These are phyloP conservation scores for Myxozyma sirexii DNA, from an alignment of 805 yeast genomes.

Conservation along the genomic window DNA sequence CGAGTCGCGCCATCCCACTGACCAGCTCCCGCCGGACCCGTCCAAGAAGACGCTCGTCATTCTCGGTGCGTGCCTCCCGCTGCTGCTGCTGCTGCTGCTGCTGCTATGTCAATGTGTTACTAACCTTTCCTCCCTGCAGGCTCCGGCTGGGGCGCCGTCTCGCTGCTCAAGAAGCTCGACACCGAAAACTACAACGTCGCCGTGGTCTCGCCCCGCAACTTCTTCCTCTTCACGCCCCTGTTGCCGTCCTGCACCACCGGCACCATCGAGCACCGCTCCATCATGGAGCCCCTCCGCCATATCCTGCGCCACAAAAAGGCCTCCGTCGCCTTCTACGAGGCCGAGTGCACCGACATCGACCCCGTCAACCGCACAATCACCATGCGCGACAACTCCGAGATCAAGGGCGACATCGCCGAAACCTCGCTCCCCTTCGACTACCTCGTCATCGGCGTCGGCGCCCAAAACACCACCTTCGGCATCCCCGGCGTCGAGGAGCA, in stretches of 20 bases:
- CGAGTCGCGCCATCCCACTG: slow-evolving; percentile 44
- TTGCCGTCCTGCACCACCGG: slow-evolving; percentile 95
- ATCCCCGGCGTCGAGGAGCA: slow-evolving; percentile 88
- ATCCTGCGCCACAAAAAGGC: slow-evolving; percentile 74
- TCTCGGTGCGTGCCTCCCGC: slow-evolving; percentile 45
- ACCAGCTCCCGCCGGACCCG: slow-evolving; percentile 52
- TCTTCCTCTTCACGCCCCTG: slow-evolving; percentile 90
- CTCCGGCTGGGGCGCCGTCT: slow-evolving; percentile 94
- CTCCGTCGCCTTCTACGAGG: slow-evolving; percentile 85
- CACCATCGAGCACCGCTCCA: slow-evolving; percentile 80
- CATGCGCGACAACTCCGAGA: slow-evolving; percentile 44
- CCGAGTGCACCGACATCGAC: slow-evolving; percentile 84
- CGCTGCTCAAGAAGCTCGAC: slow-evolving; percentile 80
- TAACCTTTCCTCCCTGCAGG: slow-evolving; percentile 45
- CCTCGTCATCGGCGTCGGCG: slow-evolving; percentile 91
- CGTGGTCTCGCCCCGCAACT: slow-evolving; percentile 91
- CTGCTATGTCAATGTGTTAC: background rate
- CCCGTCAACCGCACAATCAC: slow-evolving; percentile 65
- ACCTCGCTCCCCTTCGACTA: slow-evolving; percentile 70
- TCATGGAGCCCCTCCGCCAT: slow-evolving; percentile 88
- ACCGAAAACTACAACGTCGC: slow-evolving; percentile 86
- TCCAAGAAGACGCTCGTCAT: slow-evolving; percentile 73
- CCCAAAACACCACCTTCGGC: slow-evolving; percentile 91
- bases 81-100: background rate
- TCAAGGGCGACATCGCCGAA: slow-evolving; percentile 45